These are phyloP conservation scores for Kitagawia praeruptora DNA, from an alignment of 129 eudicot species.

Conservation along the genomic window DNA sequence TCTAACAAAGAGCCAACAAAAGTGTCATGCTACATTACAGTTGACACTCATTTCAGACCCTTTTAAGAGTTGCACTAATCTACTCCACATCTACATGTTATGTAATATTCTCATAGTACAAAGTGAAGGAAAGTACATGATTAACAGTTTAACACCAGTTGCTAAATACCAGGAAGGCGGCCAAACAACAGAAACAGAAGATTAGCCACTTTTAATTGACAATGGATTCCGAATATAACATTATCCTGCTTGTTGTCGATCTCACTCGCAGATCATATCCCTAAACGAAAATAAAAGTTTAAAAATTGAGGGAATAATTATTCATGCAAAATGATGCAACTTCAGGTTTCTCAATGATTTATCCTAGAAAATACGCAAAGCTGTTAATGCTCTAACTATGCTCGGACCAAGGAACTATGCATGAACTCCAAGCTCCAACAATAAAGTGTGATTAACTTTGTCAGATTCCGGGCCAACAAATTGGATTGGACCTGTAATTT, in stretches of 20 bases:
- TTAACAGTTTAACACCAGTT: too few species aligned
- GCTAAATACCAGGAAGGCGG: not conserved
- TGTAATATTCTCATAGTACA: too few species aligned
- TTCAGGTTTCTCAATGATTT: not conserved
- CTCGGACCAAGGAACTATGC: conserved; percentile 16
- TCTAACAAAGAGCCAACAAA: too few species aligned
- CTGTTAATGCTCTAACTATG: conserved; percentile 12
- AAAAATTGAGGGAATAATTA: not conserved
- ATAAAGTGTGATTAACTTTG: conserved; percentile 60
- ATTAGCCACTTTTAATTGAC: too few species aligned
- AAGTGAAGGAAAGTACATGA: too few species aligned
- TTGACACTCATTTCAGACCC: too few species aligned
- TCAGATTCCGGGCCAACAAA: conserved; percentile 68
- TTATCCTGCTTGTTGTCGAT: not conserved
- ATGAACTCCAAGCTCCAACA: conserved; percentile 76
- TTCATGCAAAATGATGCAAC: not conserved
- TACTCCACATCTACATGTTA: too few species aligned
- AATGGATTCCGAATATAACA: too few species aligned
- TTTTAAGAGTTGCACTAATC: too few species aligned
- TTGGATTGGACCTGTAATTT: conserved; percentile 74
- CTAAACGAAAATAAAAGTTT: not conserved
- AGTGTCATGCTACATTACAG: too few species aligned
- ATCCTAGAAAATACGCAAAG: too few species aligned
- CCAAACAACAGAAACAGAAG: not conserved
- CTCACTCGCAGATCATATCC: not conserved